Base-by-base conservation (phyloP, 495 filamentous ascomycete species). In the Margaritispora aquatica region DNA sequence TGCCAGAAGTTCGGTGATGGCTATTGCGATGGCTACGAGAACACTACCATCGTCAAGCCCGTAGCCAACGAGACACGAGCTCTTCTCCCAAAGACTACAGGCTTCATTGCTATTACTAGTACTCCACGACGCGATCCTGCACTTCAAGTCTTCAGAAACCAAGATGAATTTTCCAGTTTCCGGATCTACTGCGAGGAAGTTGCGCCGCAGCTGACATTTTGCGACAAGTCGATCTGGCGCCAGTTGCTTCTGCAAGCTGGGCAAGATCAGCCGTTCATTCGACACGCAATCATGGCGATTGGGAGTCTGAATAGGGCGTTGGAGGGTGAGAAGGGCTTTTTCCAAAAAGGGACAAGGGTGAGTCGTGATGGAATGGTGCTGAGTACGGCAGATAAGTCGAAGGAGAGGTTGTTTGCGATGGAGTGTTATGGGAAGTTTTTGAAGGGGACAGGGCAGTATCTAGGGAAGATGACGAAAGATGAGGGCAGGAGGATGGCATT, bases 241-340 rank as follows among this genome's bases (percentile, higher is more conserved):
- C 73, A 65, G 53, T 71, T 70, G 3, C 70, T 88, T 20, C 70
- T 85, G 41, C 80, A 84, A 65, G 81, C 81, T 57, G 82, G 80
- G 34, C 76, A 81, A 44, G 75, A 75, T 23, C 80, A 86, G 64
- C 73, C 84, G 3, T 74, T 79, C 10, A 81, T 88, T 49, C 76
- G 80, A n/a, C 83, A 88, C 66, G 83, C 85, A 11, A 75, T 85
- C 2, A 74, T 86, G 13, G 83, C 85, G 27, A 70, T 88, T 19
- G 80, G 81, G 27, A 78, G 82, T 0, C 71, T 85, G 26, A 84
- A 85, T 57, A 80, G 54, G 47, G 29, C 49, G 13, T 29, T 56
- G 0, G 31, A 47, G 38, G 19, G 17, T 3, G 38, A 44, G 38
- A 44, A 44, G 17, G 38, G 38, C 4, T n/a, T 44, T 17, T 34